Evolutionary conservation across 2,329 filamentous ascomycete genomes (phyloP).

Genomic region (Thielaviopsis punctulata): DNA sequence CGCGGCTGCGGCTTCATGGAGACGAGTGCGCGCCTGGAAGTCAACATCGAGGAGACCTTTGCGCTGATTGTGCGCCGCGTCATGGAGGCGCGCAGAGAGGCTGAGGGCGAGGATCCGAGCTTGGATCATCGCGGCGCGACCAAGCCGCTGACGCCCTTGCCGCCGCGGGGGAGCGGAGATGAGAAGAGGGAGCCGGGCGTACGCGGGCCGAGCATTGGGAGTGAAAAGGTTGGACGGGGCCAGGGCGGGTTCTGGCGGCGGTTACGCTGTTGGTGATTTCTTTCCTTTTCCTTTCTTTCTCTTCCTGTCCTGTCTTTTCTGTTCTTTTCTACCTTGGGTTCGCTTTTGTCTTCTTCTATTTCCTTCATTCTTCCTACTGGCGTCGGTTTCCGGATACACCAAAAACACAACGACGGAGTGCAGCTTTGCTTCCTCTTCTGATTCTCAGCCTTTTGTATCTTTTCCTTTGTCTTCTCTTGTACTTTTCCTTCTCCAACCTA

Average conservation of each 20-base stretch:
- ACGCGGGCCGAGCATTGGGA: conserved; percentile 26
- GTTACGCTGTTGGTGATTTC: conserved; percentile 36
- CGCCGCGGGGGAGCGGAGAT: conserved; percentile 19
- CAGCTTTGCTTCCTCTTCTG: neutral
- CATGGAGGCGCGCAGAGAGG: conserved; percentile 36
- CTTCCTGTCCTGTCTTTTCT: neutral
- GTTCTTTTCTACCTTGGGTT: neutral
- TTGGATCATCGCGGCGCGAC: conserved; percentile 35
- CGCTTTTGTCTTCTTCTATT: neutral
- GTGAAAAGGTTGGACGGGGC: conserved; percentile 26
- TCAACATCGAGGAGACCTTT: conserved; percentile 83
- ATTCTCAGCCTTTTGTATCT: neutral
- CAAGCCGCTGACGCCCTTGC: conserved; percentile 38
- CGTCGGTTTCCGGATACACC: no score
- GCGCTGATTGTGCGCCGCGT: conserved; percentile 48
- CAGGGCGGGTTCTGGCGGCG: conserved; percentile 36
- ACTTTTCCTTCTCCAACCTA: neutral
- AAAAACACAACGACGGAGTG: neutral
- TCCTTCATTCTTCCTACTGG: conserved; percentile 3
- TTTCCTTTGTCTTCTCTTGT: neutral
- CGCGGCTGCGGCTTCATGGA: conserved; percentile 76
- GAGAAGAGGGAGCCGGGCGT: conserved; percentile 31
- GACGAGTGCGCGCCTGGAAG: conserved; percentile 66
- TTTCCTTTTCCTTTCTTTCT: neutral
- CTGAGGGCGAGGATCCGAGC: conserved; percentile 26